Evolutionary conservation across 371 early-diverging fungal species (phyloP), one percentile per base, ranked within the genome.

Genomic region (Mycotypha africana): DNA sequence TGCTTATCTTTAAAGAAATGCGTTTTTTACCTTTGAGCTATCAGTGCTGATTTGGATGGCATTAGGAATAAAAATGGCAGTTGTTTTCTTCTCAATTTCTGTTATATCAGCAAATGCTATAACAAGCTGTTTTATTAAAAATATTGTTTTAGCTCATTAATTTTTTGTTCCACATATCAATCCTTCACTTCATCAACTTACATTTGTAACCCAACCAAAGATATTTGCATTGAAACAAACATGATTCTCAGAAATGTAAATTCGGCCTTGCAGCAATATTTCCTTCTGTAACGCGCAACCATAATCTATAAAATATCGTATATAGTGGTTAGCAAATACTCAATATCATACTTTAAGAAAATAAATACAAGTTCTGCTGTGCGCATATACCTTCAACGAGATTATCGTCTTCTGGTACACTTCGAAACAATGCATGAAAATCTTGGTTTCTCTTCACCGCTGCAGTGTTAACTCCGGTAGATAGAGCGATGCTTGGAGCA

Each of bases 211-310:
- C 87, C 94, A 95, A 22, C 97, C 95, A 67, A 96, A 88, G 46
- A 96, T 94, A 60, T 92, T 95, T 42, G 96, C 88, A 60, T 95
- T 84, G 56, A 97, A 97, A 62, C 93, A 92, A 4, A 95, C 63
- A 37, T 88, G 77, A 62, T 85, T 80, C 43, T 89, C 86, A 11
- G 93, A 89, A 45, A 95, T 59, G 60, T 90, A 96, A 39, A 95
- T 60, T 15, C 92, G 81, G 2, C 97, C 97, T 56, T 96, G 97
- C 4, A 95, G 79, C 8, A 89, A 70, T 25, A 97, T 93, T 39
- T 96, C 97, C 39, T 88, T 89, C 58, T 95, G 95, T 25, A 95
- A 74, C 11, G 95, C 95, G 57, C 93, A 92, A 0, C 86, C 85
- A 62, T 86, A 95, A 62, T 89, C 93, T 86, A 15, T 36, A 22